Percentiles rank a stretch among this genome's conserved stretches.
Evolutionary conservation across 768 basidiomycete genomes (phyloP).

Genomic region (Infundibulicybe gibba): DNA sequence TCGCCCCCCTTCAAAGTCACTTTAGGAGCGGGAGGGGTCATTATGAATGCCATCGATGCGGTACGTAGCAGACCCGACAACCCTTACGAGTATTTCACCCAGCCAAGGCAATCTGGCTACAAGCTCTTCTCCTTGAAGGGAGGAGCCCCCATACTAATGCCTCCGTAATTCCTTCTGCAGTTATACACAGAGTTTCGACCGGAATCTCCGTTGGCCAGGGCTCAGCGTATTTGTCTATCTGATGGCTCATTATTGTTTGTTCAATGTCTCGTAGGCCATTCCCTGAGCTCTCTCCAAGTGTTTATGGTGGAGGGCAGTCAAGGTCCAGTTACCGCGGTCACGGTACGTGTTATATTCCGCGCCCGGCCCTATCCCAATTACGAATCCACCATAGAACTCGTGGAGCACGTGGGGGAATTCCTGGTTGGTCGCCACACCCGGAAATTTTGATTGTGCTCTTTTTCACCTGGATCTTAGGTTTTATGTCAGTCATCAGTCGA

Average conservation of each 20-base stretch:
- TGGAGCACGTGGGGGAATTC: constrained; percentile 10
- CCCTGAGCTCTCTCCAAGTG: constrained; percentile 15
- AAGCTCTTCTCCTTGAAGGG: constrained; percentile 17
- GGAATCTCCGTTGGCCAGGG: constrained; percentile 12
- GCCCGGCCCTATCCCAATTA: background rate
- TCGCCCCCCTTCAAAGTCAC: background rate
- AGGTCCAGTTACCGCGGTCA: constrained; percentile 15
- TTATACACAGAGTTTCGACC: constrained; percentile 9
- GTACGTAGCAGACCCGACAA: constrained; percentile 8
- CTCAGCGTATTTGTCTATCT: constrained; percentile 7
- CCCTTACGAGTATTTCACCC: background rate
- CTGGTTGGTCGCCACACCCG: constrained; percentile 3
- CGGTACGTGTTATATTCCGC: constrained; percentile 4
- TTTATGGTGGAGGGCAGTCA: constrained; percentile 19
- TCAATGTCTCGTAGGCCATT: constrained; percentile 3
- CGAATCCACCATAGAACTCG: constrained; percentile 6
- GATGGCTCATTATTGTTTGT: background rate
- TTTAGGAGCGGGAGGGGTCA: constrained; percentile 25
- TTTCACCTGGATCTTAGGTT: constrained; percentile 8
- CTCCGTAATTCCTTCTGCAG: constrained; percentile 13
- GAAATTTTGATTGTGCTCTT: background rate
- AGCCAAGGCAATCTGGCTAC: constrained; percentile 25
- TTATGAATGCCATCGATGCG: constrained; percentile 21
- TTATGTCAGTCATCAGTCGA: constrained; percentile 8
- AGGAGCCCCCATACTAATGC: constrained; percentile 7